Conservation (phyloP, 371 early-diverging fungal genomes). For the Coemansia sp. region DNA sequence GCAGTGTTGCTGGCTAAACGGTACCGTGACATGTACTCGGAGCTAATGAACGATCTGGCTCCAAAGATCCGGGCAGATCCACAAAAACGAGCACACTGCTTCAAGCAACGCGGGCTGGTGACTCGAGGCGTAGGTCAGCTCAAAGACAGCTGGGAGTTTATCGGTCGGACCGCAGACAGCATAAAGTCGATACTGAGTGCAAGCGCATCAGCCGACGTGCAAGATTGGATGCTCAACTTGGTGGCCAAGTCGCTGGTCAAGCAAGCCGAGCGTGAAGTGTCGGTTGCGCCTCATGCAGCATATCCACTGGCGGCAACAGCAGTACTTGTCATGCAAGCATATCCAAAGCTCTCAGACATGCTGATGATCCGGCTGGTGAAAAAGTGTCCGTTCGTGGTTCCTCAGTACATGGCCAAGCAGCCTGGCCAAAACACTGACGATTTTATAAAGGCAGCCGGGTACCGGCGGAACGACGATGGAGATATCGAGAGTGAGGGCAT, state of each 20-base stretch:
- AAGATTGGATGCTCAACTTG: slow-evolving; percentile 62
- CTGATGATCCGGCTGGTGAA: slow-evolving; percentile 75
- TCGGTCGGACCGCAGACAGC: slow-evolving; percentile 55
- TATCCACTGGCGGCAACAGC: slow-evolving; percentile 73
- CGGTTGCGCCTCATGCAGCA: slow-evolving; percentile 62
- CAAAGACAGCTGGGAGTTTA: slow-evolving; percentile 55
- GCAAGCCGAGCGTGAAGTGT: slow-evolving; percentile 77
- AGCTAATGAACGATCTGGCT: slow-evolving; percentile 32
- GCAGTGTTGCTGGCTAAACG: slow-evolving; percentile 15
- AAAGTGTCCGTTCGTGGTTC: slow-evolving; percentile 76
- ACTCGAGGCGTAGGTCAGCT: slow-evolving; percentile 58
- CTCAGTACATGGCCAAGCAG: slow-evolving; percentile 57
- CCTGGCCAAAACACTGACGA: slow-evolving; percentile 47
- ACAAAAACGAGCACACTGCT: slow-evolving; percentile 16
- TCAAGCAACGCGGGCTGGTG: slow-evolving; percentile 47
- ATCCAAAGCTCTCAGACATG: slow-evolving; percentile 65
- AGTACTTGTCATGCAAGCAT: slow-evolving; percentile 60
- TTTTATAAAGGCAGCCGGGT: slow-evolving; percentile 54
- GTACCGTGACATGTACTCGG: slow-evolving; percentile 34
- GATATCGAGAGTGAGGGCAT: slow-evolving; percentile 63
- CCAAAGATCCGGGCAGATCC: slow-evolving; percentile 12
- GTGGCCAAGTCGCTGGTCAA: slow-evolving; percentile 68
- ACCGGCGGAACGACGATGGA: slow-evolving; percentile 56
- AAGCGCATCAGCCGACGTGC: slow-evolving; percentile 55
- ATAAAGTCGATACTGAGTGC: slow-evolving; percentile 51